phyloP scores from a whole-genome alignment of 1,284 basidiomycete genomes.

The Rhodotorula mucilaginosa region DNA sequence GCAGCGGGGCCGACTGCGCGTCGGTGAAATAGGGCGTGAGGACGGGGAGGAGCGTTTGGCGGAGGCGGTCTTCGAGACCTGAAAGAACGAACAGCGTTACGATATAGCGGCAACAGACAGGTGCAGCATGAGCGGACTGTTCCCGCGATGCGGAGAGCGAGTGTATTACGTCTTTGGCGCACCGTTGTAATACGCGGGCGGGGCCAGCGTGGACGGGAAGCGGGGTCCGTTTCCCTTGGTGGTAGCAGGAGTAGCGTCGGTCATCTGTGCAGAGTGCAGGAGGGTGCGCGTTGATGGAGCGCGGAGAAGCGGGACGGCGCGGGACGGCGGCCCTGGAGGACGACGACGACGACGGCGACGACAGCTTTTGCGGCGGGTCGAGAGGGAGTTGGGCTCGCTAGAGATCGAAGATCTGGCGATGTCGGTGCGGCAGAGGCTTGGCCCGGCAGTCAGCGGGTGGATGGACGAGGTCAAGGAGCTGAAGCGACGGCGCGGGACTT shows the following conservation, averaged over 20 bases:
- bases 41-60: constrained; percentile 15
- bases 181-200: constrained; percentile 20
- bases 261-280: background rate
- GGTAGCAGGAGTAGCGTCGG: background rate
- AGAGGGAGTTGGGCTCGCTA: no score
- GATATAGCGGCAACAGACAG: background rate
- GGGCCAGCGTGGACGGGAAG: constrained; percentile 28
- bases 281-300: background rate
- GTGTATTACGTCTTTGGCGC: background rate
- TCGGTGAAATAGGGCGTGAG: constrained; percentile 14
- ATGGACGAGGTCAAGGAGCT: no score
- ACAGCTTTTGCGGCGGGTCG: no score
- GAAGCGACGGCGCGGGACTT: no score
- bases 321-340: no score
- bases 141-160: background rate
- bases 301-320: no score
- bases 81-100: background rate
- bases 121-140: background rate
- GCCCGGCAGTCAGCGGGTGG: no score
- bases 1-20: background rate
- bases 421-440: no score
- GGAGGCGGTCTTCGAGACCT: constrained; percentile 31
- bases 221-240: background rate
- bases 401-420: no score
- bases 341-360: no score